Base-by-base conservation (phyloP, 2,329 filamentous ascomycete species). In the Trichoderma koningii region DNA sequence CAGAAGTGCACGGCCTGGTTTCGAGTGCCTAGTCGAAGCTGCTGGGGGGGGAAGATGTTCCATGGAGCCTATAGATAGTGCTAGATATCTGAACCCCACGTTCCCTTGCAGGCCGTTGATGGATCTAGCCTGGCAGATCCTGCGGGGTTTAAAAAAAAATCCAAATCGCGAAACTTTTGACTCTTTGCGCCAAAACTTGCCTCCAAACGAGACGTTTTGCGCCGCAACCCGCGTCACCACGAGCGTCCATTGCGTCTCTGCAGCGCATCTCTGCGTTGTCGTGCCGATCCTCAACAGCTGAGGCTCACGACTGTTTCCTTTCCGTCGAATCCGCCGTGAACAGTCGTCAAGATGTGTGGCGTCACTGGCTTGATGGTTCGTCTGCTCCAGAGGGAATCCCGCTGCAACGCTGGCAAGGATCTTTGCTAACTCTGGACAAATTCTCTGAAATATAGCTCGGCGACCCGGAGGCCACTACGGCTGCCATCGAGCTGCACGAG, bases 401-500 rank as follows among this genome's bases (percentile, higher is more conserved):
- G 48, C 42, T 55, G 19, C 30, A 38, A 42, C 30, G 41, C 48
- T 26, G 52, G 34, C 52, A 55, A 23, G 52, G 52, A 34, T 50
- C 26, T 26, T 23, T 59, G 56, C 56, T 60, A 21, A 60, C 56
- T 26, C 21, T 23, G n/a, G 10, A 38, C 34, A 15, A 34, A 9
- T 19, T 19, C 45, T 23, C 21, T 14, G 12, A 17, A 21, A 21
- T 51, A 14, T 28, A 55, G 60, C 51, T 63, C 28, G 60, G 60
- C 19, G 60, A 63, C 23, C 42, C 52, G 17, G 53, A 55, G 51
- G 60, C 60, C 60, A 63, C 50, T 26, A 65, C 63, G 57, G 55
- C 57, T 30, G 55, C 56, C 28, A 50, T 66, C 19, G 53, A 56
- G 21, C 38, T 61, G 21, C 52, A 56, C 30, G 61, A 64, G 34